phyloP scores from a whole-genome alignment of 768 basidiomycete species.

The Rhizopogon vulgaris region DNA sequence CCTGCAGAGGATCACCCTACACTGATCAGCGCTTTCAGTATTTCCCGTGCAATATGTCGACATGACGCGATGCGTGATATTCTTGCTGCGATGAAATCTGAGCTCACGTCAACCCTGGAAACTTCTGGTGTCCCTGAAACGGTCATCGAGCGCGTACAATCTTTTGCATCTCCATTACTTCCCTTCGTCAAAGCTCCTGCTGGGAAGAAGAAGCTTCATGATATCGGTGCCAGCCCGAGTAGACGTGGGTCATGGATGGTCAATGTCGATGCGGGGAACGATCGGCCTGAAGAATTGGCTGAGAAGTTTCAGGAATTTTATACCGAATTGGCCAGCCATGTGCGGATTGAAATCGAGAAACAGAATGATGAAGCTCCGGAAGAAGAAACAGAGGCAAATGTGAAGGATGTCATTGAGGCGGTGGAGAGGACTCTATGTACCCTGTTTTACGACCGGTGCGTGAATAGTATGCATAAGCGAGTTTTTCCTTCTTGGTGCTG shows the following conservation, averaged over 20 bases:
- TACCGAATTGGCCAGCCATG: conserved; percentile 55
- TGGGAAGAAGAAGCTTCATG: conserved; percentile 27
- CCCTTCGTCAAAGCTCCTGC: conserved; percentile 44
- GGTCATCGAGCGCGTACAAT: conserved; percentile 54
- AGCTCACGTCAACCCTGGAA: conserved; percentile 44
- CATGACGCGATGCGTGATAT: conserved; percentile 51
- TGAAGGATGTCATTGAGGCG: conserved; percentile 59
- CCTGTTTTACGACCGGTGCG: conserved; percentile 80
- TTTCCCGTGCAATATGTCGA: conserved; percentile 45
- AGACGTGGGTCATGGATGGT: conserved; percentile 29
- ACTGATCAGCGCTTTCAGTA: conserved; percentile 53
- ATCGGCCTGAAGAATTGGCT: conserved; percentile 46
- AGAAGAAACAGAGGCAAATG: conserved; percentile 34
- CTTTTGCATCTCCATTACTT: conserved; percentile 47
- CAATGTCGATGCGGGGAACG: conserved; percentile 30
- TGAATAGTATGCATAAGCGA: conserved; percentile 1
- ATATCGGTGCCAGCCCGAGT: conserved; percentile 19
- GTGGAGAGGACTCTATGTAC: conserved; percentile 70
- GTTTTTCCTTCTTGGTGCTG: not conserved
- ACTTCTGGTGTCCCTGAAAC: conserved; percentile 39
- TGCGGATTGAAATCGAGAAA: conserved; percentile 30
- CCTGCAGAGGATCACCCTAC: conserved; percentile 28
- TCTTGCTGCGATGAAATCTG: conserved; percentile 45
- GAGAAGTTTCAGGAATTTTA: conserved; percentile 71
- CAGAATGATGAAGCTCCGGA: conserved; percentile 12